Conservation (phyloP, 2,329 filamentous ascomycete species). For the Xylariales sp. region DNA sequence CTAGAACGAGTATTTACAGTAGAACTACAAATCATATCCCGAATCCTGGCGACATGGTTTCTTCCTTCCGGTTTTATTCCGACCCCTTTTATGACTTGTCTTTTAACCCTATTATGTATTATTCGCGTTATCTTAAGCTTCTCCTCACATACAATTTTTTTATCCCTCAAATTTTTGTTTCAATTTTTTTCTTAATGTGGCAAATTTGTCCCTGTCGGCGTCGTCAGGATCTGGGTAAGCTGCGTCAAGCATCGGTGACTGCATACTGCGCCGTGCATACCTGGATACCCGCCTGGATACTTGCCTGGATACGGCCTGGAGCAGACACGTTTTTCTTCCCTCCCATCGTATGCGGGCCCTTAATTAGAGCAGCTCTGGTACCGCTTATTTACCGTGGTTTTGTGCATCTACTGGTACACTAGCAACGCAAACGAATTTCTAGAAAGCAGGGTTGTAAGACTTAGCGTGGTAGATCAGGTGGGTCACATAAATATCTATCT, state of each 20-base stretch:
- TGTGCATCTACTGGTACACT: conserved; percentile 9
- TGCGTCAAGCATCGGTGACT: conserved; percentile 5
- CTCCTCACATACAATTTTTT: neutral
- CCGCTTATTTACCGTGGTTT: conserved; percentile 7
- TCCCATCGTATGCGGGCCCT: conserved; percentile 4
- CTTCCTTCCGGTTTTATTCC: neutral
- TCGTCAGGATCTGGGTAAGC: conserved; percentile 16
- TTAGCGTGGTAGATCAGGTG: conserved; percentile 21
- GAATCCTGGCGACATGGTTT: conserved; percentile 6
- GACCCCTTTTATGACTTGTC: conserved; percentile 13
- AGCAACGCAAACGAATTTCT: conserved; percentile 28
- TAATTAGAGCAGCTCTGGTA: conserved; percentile 9
- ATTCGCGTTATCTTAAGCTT: no score
- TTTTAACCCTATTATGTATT: neutral
- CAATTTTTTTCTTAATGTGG: neutral
- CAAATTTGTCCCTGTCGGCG: neutral
- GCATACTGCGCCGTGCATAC: conserved; percentile 25
- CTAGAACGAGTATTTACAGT: no score
- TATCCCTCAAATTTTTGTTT: neutral
- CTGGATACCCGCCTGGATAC: neutral
- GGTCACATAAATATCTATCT: neutral
- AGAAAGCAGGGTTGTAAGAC: conserved; percentile 21
- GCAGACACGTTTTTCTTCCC: conserved; percentile 23
- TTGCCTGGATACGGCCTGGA: neutral
- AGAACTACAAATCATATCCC: neutral